Conservation (phyloP, 225 moss, liverwort and hornwort genomes). For the Physcomitrium patens region DNA sequence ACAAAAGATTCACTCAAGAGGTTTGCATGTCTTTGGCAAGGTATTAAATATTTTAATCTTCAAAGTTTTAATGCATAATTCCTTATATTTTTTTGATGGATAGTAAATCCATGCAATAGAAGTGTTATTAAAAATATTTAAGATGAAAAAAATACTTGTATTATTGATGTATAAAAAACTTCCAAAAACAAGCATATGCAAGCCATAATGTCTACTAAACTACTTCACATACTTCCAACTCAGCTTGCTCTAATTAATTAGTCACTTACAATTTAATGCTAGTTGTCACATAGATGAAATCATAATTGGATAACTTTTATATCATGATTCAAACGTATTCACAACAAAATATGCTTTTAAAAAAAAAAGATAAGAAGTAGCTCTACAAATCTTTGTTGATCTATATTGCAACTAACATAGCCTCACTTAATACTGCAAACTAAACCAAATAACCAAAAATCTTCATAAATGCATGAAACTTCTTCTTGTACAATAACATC, state of each 20-base stretch:
- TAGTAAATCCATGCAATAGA: not conserved
- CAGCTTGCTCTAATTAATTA: not conserved
- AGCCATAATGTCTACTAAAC: conserved; percentile 7
- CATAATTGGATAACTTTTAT: conserved; percentile 5
- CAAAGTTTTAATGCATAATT: not conserved
- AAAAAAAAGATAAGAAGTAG: not conserved
- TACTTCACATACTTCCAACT: not conserved
- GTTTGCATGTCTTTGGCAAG: too few relatives aligned
- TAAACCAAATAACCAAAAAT: too few relatives aligned
- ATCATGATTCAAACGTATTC: conserved; percentile 6
- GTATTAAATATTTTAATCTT: too few relatives aligned
- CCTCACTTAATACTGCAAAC: too few relatives aligned
- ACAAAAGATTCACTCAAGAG: too few relatives aligned
- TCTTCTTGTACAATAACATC: not conserved
- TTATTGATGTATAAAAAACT: not conserved
- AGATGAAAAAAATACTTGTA: conserved; percentile 3
- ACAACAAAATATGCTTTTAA: conserved; percentile 24
- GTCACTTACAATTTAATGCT: not conserved
- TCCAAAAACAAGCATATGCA: conserved; percentile 19
- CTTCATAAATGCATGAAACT: too few relatives aligned
- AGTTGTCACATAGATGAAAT: not conserved
- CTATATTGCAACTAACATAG: too few relatives aligned
- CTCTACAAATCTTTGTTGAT: not conserved
- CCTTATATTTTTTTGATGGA: not conserved
- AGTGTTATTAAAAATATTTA: not conserved